These are phyloP conservation scores for Aspergillus ustus DNA, from an alignment of 2,329 filamentous ascomycete species.

Conservation along the genomic window DNA sequence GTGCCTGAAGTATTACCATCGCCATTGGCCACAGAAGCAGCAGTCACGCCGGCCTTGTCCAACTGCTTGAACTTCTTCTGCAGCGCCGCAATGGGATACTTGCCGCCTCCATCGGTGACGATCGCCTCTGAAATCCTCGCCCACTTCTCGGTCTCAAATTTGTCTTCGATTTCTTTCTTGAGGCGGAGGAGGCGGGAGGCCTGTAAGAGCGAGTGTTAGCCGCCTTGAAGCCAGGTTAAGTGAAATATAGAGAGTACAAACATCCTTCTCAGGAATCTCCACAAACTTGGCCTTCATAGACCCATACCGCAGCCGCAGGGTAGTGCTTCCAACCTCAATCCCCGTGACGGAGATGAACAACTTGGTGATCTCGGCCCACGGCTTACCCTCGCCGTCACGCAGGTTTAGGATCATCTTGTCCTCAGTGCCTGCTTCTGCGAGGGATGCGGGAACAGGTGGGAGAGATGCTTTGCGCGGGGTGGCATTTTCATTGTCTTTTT, in stretches of 20 bases:
- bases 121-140: constrained; percentile 39
- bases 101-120: constrained; percentile 33
- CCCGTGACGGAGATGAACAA: constrained; percentile 35
- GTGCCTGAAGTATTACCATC: neutral
- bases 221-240: neutral
- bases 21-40: neutral
- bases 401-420: constrained; percentile 36
- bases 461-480: constrained; percentile 14
- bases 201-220: constrained; percentile 18
- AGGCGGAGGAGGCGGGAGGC: constrained; percentile 36
- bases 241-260: constrained; percentile 25
- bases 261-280: constrained; percentile 41
- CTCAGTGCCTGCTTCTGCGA: constrained; percentile 24
- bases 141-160: constrained; percentile 48
- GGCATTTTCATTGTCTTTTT: neutral
- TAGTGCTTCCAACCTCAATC: constrained; percentile 37
- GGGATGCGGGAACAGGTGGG: constrained; percentile 29
- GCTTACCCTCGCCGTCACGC: constrained; percentile 30
- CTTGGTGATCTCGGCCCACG: constrained; percentile 33
- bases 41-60: constrained; percentile 27
- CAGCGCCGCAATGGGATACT: constrained; percentile 39
- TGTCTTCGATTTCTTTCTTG: constrained; percentile 46
- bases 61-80: constrained; percentile 49
- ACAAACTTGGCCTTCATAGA: constrained; percentile 47
- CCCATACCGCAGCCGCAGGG: constrained; percentile 44